Percentiles rank a stretch among this genome's conserved stretches.
Evolutionary conservation across 1,284 basidiomycete genomes (phyloP).

Genomic region (Boletus sp.): DNA sequence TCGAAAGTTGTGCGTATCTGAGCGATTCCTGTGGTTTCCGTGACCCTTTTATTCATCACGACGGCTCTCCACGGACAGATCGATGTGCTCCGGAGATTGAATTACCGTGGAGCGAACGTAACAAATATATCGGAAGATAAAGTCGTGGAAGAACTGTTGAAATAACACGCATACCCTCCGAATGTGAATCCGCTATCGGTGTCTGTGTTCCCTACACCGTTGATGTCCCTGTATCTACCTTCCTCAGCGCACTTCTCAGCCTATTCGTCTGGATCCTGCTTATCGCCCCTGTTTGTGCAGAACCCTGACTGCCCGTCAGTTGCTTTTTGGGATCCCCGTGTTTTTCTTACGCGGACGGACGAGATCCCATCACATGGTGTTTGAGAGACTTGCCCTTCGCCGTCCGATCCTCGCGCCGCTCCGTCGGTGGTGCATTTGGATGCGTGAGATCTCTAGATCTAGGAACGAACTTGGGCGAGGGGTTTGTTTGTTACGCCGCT

Average conservation of each 20-base stretch:
- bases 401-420: neutral
- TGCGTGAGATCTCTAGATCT: too few species aligned
- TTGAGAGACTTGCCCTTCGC: neutral
- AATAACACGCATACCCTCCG: slow-evolving; percentile 34
- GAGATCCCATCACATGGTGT: slow-evolving; percentile 5
- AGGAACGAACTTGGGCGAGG: too few species aligned
- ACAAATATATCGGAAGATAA: slow-evolving; percentile 57
- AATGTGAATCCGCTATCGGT: slow-evolving; percentile 21
- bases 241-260: slow-evolving; percentile 12
- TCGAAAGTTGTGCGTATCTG: slow-evolving; percentile 65
- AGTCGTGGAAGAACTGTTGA: slow-evolving; percentile 57
- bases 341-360: slow-evolving; percentile 3
- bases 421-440: neutral
- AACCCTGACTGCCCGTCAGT: slow-evolving; percentile 4
- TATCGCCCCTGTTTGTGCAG: slow-evolving; percentile 10
- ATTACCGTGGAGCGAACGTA: slow-evolving; percentile 82
- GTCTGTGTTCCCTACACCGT: slow-evolving; percentile 25
- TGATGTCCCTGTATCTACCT: slow-evolving; percentile 30
- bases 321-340: slow-evolving; percentile 3
- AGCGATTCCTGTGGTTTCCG: neutral
- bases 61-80: slow-evolving; percentile 48
- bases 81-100: slow-evolving; percentile 80
- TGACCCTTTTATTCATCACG: neutral
- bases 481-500: too few species aligned
- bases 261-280: slow-evolving; percentile 15